Conservation (phyloP, 2,329 filamentous ascomycete species). For the Aspergillus novoparasiticus region DNA sequence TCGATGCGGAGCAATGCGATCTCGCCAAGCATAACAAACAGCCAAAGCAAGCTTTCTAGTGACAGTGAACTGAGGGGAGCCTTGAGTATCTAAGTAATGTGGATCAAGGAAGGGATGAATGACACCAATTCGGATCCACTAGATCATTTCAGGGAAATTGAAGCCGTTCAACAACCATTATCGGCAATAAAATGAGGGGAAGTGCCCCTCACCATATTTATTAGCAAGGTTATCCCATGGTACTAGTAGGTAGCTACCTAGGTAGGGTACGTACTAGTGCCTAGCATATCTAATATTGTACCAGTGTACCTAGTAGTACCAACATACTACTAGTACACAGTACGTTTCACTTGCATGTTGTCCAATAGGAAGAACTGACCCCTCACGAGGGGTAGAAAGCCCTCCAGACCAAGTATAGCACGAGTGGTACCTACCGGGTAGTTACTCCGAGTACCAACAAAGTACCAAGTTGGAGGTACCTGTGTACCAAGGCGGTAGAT, state of each 20-base stretch:
- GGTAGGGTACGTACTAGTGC: no score
- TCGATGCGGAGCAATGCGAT: background rate
- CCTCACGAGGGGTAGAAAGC: slow-evolving; percentile 21
- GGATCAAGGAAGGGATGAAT: background rate
- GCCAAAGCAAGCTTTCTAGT: background rate
- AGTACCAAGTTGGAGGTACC: no score
- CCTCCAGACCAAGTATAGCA: slow-evolving; percentile 7
- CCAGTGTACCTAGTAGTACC: no score
- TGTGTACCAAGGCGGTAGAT: no score
- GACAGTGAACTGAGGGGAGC: background rate
- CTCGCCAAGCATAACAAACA: background rate
- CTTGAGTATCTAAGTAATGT: background rate
- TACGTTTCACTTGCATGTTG: no score
- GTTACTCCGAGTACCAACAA: no score
- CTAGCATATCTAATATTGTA: no score
- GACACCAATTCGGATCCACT: background rate
- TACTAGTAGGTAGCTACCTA: no score
- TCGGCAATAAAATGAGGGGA: background rate
- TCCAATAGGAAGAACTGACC: slow-evolving; percentile 4
- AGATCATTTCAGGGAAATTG: no score
- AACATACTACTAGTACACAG: background rate
- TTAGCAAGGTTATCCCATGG: no score
- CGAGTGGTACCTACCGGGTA: background rate
- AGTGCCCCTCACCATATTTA: background rate
- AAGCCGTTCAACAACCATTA: background rate